These are phyloP conservation scores for Cladosporium sp. DNA, from an alignment of 2,329 filamentous ascomycete species.

Conservation along the genomic window DNA sequence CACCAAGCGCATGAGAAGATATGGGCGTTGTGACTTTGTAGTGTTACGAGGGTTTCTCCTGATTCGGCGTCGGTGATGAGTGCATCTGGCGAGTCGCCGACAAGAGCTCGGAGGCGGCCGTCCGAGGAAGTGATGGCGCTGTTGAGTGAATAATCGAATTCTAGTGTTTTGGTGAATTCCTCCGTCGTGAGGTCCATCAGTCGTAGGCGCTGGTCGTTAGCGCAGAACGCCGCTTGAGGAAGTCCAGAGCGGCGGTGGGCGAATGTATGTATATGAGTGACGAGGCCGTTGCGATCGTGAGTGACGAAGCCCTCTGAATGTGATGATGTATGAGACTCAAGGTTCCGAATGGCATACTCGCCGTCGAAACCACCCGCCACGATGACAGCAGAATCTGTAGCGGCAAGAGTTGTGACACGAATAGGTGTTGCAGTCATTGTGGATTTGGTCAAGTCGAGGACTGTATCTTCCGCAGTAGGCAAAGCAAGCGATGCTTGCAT, in stretches of 20 bases:
- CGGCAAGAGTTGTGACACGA: conserved; percentile 56
- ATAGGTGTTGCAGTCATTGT: conserved; percentile 40
- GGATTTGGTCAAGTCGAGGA: conserved; percentile 52
- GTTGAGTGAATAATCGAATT: conserved; percentile 66
- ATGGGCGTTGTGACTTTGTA: conserved; percentile 62
- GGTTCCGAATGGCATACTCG: conserved; percentile 54
- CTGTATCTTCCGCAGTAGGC: conserved; percentile 41
- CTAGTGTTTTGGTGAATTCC: conserved; percentile 56
- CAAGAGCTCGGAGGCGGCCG: conserved; percentile 68
- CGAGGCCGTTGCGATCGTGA: conserved; percentile 54
- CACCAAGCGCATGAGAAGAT: conserved; percentile 81
- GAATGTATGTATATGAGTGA: conserved; percentile 59
- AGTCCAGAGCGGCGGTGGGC: conserved; percentile 47
- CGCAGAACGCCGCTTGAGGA: conserved; percentile 56
- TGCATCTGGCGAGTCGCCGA: conserved; percentile 67
- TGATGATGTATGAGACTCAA: conserved; percentile 36
- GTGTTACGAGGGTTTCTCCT: conserved; percentile 56
- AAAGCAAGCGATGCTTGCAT: conserved; percentile 51
- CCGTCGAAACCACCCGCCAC: conserved; percentile 59
- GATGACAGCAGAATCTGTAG: conserved; percentile 40
- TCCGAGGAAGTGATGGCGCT: conserved; percentile 73
- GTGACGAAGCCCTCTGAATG: conserved; percentile 50
- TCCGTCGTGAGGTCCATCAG: conserved; percentile 58
- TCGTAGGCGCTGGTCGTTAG: conserved; percentile 58
- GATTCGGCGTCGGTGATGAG: conserved; percentile 70